Evolutionary conservation across 345 rosid species (phyloP).

Genomic region (Limnanthes douglasii): DNA sequence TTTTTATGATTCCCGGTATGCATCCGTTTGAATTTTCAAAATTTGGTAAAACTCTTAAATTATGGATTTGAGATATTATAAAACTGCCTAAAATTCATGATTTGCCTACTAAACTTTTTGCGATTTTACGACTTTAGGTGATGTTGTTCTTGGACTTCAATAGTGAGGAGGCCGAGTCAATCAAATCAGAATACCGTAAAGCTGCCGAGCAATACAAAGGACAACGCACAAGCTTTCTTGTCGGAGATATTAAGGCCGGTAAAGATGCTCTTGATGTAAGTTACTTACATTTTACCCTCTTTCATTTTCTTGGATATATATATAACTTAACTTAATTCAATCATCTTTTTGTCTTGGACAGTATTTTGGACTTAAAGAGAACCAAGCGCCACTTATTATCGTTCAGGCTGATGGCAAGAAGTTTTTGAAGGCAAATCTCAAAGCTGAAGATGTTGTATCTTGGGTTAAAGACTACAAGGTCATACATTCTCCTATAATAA

Average conservation of each 20-base stretch:
- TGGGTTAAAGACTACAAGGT: conserved; percentile 89
- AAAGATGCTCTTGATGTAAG: conserved; percentile 88
- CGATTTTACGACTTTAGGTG: conserved; percentile 53
- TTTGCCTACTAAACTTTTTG: too few species aligned
- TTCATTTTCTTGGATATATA: conserved; percentile 1
- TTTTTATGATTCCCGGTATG: too few species aligned
- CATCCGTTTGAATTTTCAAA: too few species aligned
- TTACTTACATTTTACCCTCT: conserved; percentile 4
- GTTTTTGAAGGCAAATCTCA: conserved; percentile 63
- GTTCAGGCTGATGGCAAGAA: conserved; percentile 69
- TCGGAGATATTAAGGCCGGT: conserved; percentile 82
- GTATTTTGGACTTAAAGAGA: conserved; percentile 87
- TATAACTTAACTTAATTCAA: too few species aligned
- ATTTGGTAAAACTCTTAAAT: too few species aligned
- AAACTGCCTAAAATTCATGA: too few species aligned
- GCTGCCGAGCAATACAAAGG: conserved; percentile 65
- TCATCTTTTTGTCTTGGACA: conserved; percentile 16
- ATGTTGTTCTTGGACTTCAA: conserved; percentile 77
- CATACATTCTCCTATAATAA: too few species aligned
- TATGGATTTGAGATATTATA: too few species aligned
- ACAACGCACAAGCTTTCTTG: conserved; percentile 52
- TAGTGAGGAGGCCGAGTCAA: conserved; percentile 38
- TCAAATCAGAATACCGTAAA: conserved; percentile 49
- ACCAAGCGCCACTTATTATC: conserved; percentile 76
- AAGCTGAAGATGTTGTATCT: conserved; percentile 50